Conservation (phyloP, 257 asterid species). For the Salvia splendens region DNA sequence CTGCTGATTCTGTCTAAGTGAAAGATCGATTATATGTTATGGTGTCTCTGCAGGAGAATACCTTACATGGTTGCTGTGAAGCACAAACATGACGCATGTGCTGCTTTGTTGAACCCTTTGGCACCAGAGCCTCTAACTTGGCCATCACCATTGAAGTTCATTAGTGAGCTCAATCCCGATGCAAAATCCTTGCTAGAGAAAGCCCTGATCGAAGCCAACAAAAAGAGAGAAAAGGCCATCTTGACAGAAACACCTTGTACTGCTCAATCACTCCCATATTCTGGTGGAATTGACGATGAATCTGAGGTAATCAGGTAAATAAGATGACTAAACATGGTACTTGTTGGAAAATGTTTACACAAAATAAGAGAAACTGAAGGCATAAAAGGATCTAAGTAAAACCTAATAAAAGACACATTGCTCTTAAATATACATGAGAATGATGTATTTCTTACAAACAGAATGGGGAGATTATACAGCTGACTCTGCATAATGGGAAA, state of each 20-base stretch:
- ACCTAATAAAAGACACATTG: not conserved
- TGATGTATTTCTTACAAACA: too few species aligned
- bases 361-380: not conserved
- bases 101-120: slow-evolving; percentile 76
- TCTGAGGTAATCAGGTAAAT: slow-evolving; percentile 66
- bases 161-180: slow-evolving; percentile 66
- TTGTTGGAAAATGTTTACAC: not conserved
- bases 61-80: slow-evolving; percentile 77
- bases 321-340: slow-evolving; percentile 14
- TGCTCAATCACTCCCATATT: slow-evolving; percentile 35
- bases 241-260: slow-evolving; percentile 47
- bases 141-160: slow-evolving; percentile 81
- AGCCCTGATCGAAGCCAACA: slow-evolving; percentile 72
- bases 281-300: slow-evolving; percentile 46
- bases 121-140: slow-evolving; percentile 85
- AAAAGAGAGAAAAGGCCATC: slow-evolving; percentile 61
- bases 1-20: not conserved
- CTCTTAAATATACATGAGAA: not conserved
- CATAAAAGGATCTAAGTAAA: not conserved
- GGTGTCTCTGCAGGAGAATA: slow-evolving; percentile 54
- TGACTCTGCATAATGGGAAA: too few species aligned
- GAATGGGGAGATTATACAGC: too few species aligned
- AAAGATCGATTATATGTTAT: slow-evolving; percentile 23
- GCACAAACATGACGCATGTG: slow-evolving; percentile 64
- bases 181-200: slow-evolving; percentile 67